Conservation (phyloP, 2,329 filamentous ascomycete genomes). For the Alternaria sp. region DNA sequence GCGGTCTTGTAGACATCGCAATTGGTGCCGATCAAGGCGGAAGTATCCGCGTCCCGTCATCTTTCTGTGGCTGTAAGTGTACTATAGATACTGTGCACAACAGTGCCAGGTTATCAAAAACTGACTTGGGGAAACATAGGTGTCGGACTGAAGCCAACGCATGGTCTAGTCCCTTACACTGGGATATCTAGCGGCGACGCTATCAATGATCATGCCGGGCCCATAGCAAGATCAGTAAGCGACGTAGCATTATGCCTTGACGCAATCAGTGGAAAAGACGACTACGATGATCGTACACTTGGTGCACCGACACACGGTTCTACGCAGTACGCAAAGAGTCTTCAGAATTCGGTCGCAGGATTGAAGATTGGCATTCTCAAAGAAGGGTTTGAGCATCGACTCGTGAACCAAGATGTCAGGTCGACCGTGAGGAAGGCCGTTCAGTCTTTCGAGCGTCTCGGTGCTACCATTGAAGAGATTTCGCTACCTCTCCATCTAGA, state of each 20-base stretch:
- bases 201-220: conserved; percentile 56
- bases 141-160: conserved; percentile 56
- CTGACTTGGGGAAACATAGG: conserved; percentile 11
- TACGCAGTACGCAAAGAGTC: conserved; percentile 24
- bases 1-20: conserved; percentile 48
- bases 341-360: conserved; percentile 25
- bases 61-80: conserved; percentile 46
- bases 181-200: conserved; percentile 51
- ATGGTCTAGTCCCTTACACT: conserved; percentile 61
- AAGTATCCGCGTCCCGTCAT: conserved; percentile 49
- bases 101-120: background rate
- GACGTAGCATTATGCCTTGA: conserved; percentile 39
- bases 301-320: conserved; percentile 37
- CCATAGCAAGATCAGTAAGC: conserved; percentile 36
- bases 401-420: conserved; percentile 52
- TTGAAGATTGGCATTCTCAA: conserved; percentile 40
- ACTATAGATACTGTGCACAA: background rate
- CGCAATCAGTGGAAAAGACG: conserved; percentile 42
- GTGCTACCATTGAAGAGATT: conserved; percentile 55
- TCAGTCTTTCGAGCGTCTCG: conserved; percentile 52
- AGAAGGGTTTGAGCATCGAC: conserved; percentile 35
- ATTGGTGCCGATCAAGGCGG: conserved; percentile 54
- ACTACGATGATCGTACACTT: conserved; percentile 43
- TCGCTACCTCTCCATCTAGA: conserved; percentile 44
- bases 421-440: conserved; percentile 54